These are phyloP conservation scores for Anthracocystis panici-leucophaei DNA, from an alignment of 1,284 basidiomycete species.

Conservation along the genomic window DNA sequence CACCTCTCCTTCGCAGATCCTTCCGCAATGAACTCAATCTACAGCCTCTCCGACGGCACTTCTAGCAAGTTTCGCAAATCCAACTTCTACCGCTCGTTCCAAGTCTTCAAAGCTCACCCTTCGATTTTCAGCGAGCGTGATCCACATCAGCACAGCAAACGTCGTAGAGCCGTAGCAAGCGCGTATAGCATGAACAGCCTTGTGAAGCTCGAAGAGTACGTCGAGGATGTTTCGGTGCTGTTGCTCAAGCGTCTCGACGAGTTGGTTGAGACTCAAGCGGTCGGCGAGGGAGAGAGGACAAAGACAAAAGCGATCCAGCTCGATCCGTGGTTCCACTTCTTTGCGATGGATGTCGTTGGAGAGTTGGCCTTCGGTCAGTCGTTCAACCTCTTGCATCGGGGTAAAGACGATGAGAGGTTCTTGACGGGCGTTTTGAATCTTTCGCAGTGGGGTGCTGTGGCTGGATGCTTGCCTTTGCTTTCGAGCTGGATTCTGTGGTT, in stretches of 20 bases:
- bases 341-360: conserved; percentile 62
- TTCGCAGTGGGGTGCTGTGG: conserved; percentile 56
- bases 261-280: conserved; percentile 36
- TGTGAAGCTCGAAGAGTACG: conserved; percentile 57
- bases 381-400: conserved; percentile 47
- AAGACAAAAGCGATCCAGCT: conserved; percentile 41
- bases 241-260: conserved; percentile 46
- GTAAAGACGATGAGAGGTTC: conserved; percentile 43
- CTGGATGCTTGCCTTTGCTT: conserved; percentile 46
- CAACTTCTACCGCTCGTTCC: conserved; percentile 47
- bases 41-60: conserved; percentile 48
- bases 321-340: conserved; percentile 57
- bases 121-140: conserved; percentile 62
- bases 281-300: conserved; percentile 4
- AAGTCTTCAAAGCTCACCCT: conserved; percentile 49
- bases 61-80: conserved; percentile 58
- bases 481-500: conserved; percentile 38
- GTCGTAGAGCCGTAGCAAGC: conserved; percentile 51
- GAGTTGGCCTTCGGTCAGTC: conserved; percentile 56
- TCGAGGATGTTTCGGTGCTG: conserved; percentile 49
- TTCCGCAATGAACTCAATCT: conserved; percentile 52
- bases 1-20: conserved; percentile 56
- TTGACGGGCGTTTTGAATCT: conserved; percentile 54
- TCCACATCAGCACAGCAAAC: conserved; percentile 50
- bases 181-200: conserved; percentile 61